Base-by-base conservation (phyloP, 352 stramenopile genomes). In the Ophiocytium majus region DNA sequence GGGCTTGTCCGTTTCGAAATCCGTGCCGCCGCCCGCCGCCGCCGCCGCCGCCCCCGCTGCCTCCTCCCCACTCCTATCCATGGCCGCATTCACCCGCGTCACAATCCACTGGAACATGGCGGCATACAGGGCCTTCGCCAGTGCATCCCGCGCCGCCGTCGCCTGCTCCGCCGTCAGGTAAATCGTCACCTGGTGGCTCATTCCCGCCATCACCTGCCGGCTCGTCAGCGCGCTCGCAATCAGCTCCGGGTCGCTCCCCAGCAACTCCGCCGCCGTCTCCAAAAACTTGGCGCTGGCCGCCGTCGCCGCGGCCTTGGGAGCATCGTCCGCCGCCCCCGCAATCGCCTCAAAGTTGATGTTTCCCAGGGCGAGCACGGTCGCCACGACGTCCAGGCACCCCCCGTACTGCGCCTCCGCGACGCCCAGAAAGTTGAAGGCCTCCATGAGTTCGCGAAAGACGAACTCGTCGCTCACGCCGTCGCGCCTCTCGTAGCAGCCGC, bases 101-200 rank as follows among this genome's bases (percentile, higher is more conserved):
- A 89, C 85, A 28, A 89, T 63, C 85, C 85, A 89, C 82, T 88
- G 79, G 81, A 97, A 97, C 81, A 97, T 82, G 78, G 94, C 94
- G 1, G 92, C 92, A 88, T 97, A 97, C 5, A 97, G 88, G 9
- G 92, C 95, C 84, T 95, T 95, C 32, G 93, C 93, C 31, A 97
- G 89, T 17, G 93, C 94, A 81, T 96, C 93, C 17, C 93, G 92
- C 5, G 93, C 95, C 66, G 83, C 86, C 28, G 79, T 85, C 50
- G 83, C 79, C 84, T 88, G 86, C 82, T 89, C 83, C 84, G 79
- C 43, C 49, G 78, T 89, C 34, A 84, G 81, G 32, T 83, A 88
- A 37, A 88, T 88, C 10, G 84, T 88, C 9, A 88, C 84, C 81
- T 88, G 84, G 78, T 81, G 82, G 63, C 76, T 88, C 50, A 88